These are phyloP conservation scores for Salix purpurea DNA, from an alignment of 345 rosid species.

Conservation along the genomic window DNA sequence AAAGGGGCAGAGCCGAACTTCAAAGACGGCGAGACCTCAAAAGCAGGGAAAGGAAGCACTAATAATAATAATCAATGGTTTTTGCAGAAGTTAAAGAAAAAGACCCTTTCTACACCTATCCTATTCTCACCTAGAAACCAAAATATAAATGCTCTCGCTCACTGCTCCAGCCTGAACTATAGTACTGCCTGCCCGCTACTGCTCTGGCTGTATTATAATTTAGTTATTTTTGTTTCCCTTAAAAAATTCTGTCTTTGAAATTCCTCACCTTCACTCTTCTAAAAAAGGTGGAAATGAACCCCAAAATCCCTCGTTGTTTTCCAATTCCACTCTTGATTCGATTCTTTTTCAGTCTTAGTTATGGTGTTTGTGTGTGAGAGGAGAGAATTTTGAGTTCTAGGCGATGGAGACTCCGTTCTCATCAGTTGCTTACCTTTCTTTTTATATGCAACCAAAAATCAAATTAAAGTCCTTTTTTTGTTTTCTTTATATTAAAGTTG, in stretches of 20 bases:
- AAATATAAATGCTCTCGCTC: background rate
- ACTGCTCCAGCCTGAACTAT: background rate
- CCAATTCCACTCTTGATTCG: slow-evolving; percentile 35
- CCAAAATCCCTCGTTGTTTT: slow-evolving; percentile 30
- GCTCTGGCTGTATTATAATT: background rate
- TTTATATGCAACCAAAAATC: slow-evolving; percentile 17
- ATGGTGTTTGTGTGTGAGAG: slow-evolving; percentile 6
- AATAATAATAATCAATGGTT: background rate
- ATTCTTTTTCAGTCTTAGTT: slow-evolving; percentile 22
- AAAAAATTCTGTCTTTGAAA: slow-evolving; percentile 7
- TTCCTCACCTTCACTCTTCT: background rate
- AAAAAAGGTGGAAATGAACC: slow-evolving; percentile 15
- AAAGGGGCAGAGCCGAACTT: slow-evolving; percentile 9
- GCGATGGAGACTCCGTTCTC: slow-evolving; percentile 36
- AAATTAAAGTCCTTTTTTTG: background rate
- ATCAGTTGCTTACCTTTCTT: slow-evolving; percentile 24
- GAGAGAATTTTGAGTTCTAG: slow-evolving; percentile 28
- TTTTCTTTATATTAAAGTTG: background rate
- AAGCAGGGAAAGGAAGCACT: slow-evolving; percentile 18
- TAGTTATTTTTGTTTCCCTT: background rate
- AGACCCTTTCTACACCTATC: slow-evolving; percentile 5
- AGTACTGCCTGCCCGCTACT: background rate
- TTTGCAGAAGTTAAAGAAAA: background rate
- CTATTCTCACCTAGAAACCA: background rate
- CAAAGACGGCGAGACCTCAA: slow-evolving; percentile 30